Base-by-base conservation (phyloP, 163 green algal species). In the Volvox carteri region DNA sequence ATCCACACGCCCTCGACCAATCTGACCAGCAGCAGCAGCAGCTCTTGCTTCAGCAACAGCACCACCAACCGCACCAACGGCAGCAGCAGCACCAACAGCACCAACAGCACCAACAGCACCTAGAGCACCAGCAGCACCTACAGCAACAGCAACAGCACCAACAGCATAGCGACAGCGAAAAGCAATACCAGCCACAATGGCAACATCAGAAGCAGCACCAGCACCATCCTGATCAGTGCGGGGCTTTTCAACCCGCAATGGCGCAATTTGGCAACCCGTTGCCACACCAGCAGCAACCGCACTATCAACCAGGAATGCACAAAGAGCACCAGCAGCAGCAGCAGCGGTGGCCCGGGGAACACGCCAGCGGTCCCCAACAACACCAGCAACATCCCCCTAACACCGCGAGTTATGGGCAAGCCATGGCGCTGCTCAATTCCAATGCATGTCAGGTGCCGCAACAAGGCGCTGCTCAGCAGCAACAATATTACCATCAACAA, bases 191-290 rank as follows among this genome's bases (percentile, higher is more conserved):
- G 25, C 35, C 28, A 11, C 35, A 60, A 28, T n/a, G 33, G 73
- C 85, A 77, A 65, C 54, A 65, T 11, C n/a, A n/a, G n/a, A n/a
- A n/a, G n/a, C n/a, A n/a, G 52, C 84, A 77, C 50, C 37, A 67
- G 50, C 70, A 75, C 35, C 70, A 76, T 8, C 19, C 23, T 3
- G 54, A 30, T 48, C 68, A 74, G 7, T n/a, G 7, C 30, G 30
- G 37, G 41, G 52, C 5, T 44, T n/a, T n/a, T n/a, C n/a, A n/a
- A n/a, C n/a, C n/a, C n/a, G n/a, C n/a, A n/a, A n/a, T n/a, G n/a
- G n/a, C n/a, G n/a, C n/a, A n/a, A n/a, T n/a, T n/a, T n/a, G 54
- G 54, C 54, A 19, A 70, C 18, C 75, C 8, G 18, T 19, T 33
- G 16, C 46, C 46, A 3, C 14, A 70, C 11, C 46, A 35, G 48